Base-by-base conservation (phyloP, 2,329 filamentous ascomycete genomes). In the Lachnellula occidentalis region DNA sequence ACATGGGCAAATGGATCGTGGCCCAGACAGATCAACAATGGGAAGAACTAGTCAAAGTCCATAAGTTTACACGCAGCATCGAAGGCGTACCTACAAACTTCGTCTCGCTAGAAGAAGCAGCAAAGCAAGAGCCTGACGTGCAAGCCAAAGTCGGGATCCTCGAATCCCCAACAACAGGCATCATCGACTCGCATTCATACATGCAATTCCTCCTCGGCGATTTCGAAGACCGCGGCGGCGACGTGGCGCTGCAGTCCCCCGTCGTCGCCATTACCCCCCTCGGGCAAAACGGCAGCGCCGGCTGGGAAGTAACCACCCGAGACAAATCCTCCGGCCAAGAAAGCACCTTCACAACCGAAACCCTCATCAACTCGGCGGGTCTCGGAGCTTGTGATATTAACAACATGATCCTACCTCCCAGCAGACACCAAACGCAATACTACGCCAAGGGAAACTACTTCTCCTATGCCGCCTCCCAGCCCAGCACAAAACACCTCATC, bases 361-460 rank as follows among this genome's bases (percentile, higher is more conserved):
- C 84, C 0, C 69, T 97, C 11, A 76, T 97, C 66, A 99, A 97
- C 73, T 83, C 87, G 1, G 92, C 92, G 0, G 94, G 94, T 0
- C 81, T 96, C 15, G 83, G 81, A 58, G 89, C 92, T 19, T 86
- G 86, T 50, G 74, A 74, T 21, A 76, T 97, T 45, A 86, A 87
- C 66, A 99, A 97, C 73, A 86, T 92, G 80, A 81, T 97, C 37
- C 77, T 90, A 0, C 83, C 86, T 0, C 63, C 73, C 0, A 70
- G 74, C 1, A 72, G 79, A 5, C 83, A 83, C 49, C 74, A 75
- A 39, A 79, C 72, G 22, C 80, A 90, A 5, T 88, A 82, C 75
- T 97, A 87, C 72, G 92, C 92, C 56, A 99, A 99, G 74, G 94
- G 94, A 1, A 92, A 90, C 57, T 99, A 99, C 75, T 97, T 95